Evolutionary conservation across 2,329 filamentous ascomycete species (phyloP).

Genomic region (Fusarium acutatum): DNA sequence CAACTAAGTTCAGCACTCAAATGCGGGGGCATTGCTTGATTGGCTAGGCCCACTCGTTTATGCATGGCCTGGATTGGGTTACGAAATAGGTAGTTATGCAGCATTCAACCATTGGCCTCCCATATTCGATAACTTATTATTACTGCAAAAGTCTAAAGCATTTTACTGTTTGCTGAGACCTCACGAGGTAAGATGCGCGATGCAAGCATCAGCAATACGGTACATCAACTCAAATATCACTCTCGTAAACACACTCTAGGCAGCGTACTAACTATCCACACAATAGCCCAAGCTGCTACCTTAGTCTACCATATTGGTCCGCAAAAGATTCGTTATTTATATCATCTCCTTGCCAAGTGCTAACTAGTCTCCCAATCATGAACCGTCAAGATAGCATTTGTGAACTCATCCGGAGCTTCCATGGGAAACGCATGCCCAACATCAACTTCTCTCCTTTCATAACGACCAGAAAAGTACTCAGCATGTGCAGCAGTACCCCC

Average conservation of each 20-base stretch:
- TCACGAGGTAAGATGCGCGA: too few relatives aligned
- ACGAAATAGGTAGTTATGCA: neutral
- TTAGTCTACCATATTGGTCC: neutral
- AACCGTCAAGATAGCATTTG: neutral
- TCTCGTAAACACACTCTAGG: neutral
- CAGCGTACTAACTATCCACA: neutral
- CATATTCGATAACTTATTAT: too few relatives aligned
- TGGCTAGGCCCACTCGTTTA: neutral
- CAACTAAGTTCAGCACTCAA: neutral
- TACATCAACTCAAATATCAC: neutral
- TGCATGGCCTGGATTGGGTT: neutral
- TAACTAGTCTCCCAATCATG: neutral
- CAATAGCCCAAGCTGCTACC: neutral
- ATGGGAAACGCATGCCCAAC: slow-evolving; percentile 12
- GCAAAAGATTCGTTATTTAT: neutral
- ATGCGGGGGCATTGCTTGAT: neutral
- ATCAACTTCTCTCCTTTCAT: neutral
- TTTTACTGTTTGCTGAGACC: too few relatives aligned
- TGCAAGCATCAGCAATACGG: neutral
- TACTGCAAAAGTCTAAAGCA: too few relatives aligned
- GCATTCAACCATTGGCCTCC: neutral
- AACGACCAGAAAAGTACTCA: neutral
- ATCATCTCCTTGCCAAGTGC: neutral
- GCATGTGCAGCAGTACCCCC: slow-evolving; percentile 1
- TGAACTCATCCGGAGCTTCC: neutral